Base-by-base conservation (phyloP, 495 filamentous ascomycete species). In the Tuber microsphaerosporum region DNA sequence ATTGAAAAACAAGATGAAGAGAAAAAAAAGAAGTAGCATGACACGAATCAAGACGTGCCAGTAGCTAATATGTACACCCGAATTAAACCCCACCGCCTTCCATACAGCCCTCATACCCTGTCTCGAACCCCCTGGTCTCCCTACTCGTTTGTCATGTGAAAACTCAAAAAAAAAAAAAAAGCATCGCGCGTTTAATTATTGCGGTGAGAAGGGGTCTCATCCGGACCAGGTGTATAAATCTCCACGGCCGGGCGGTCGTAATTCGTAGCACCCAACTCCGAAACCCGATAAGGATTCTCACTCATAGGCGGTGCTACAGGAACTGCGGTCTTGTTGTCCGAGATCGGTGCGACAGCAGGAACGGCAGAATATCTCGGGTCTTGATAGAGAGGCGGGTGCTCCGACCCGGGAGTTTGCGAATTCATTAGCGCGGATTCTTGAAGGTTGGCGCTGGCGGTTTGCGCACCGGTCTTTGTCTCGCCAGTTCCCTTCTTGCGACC, bases 141-240 rank as follows among this genome's bases (percentile, higher is more conserved):
- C 48, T 37, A 56, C 9, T 46, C 69, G 65, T 22, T 48, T 41
- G 16, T 37, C 74, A 43, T 65, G 56, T 65, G 56, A 31, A 65
- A 75, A 48, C 39, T 39, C 42, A 31, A 39, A 42, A 22, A 19
- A 48, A 71, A 61, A 72, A 69, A 17, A 72, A 51, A 20, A 65
- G 31, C 22, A 72, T 69, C 31, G 42, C n/a, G 6, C 17, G 0
- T 12, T 45, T 9, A 17, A 71, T 70, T 65, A 76, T 41, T 75
- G 65, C 46, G 71, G 48, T 72, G 71, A 39, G 44, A 69, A 17
- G 77, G 77, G 41, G 73, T 75, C 16, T 82, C 77, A n/a, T 80
- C 81, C 26, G 77, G 73, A 2, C 77, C 80, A 0, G 81, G 78
- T 9, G 81, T 83, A 69, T 82, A 83, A 14, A 83, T 83, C 70